These are phyloP conservation scores for Cynanchum wilfordii DNA, from an alignment of 257 asterid species.

Conservation along the genomic window DNA sequence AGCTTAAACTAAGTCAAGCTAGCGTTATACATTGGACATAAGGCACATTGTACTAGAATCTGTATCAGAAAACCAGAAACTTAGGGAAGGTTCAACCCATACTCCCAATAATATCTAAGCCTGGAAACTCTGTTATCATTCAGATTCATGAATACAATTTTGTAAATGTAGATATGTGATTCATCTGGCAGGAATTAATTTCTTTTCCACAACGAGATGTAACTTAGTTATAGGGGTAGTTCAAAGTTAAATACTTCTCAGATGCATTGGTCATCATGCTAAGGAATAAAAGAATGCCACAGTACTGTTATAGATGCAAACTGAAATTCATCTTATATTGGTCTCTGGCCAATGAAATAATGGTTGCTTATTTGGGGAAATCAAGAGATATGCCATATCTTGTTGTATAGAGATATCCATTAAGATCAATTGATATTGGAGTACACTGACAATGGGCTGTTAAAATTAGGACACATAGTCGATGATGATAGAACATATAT, in stretches of 20 bases:
- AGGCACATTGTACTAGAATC: background rate
- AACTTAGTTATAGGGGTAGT: background rate
- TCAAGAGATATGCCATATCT: background rate
- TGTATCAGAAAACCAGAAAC: background rate
- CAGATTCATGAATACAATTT: background rate
- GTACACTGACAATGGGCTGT: background rate
- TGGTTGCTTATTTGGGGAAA: background rate
- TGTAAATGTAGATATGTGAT: background rate
- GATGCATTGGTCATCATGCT: background rate
- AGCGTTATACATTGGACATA: background rate
- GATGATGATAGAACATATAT: background rate
- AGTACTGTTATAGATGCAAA: background rate
- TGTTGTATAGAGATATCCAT: background rate
- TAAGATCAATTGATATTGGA: background rate
- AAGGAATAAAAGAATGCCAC: background rate
- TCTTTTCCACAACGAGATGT: background rate
- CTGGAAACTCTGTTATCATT: background rate
- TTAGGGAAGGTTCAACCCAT: background rate
- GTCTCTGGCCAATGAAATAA: background rate
- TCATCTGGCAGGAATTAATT: background rate
- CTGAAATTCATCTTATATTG: background rate
- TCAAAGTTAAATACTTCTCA: background rate
- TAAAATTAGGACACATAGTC: background rate
- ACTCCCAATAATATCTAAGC: background rate
- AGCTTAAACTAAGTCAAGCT: background rate